A percentile compares a stretch with the other conserved stretches of the same genome.
Conservation (phyloP, 495 filamentous ascomycete genomes). For the Xylaria flabelliformis region DNA sequence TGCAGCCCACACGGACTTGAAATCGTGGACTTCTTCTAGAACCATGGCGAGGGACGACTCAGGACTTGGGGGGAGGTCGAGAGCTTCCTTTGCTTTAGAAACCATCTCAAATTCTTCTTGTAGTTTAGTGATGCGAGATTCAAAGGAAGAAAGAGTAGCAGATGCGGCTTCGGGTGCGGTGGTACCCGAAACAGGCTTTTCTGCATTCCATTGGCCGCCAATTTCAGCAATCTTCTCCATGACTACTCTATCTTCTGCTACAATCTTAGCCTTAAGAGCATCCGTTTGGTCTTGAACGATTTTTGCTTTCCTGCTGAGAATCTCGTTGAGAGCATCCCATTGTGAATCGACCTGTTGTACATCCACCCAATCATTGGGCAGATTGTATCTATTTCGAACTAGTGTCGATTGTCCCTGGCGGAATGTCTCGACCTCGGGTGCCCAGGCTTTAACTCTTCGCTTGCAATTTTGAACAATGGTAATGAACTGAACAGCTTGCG, state of each 20-base stretch:
- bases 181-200: constrained; percentile 94
- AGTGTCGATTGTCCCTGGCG: constrained; percentile 92
- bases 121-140: constrained; percentile 78
- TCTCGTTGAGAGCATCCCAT: constrained; percentile 89
- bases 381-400: constrained; percentile 87
- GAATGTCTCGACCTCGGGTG: constrained; percentile 93
- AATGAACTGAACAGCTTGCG: constrained; percentile 96
- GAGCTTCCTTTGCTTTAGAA: constrained; percentile 91
- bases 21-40: constrained; percentile 96
- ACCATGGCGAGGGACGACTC: constrained; percentile 80
- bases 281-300: constrained; percentile 95
- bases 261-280: constrained; percentile 92
- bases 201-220: constrained; percentile 84
- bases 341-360: constrained; percentile 93
- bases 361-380: constrained; percentile 89
- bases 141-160: constrained; percentile 77
- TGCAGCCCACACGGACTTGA: constrained; percentile 96
- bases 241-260: constrained; percentile 90
- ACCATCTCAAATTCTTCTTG: constrained; percentile 92
- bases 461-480: constrained; percentile 96
- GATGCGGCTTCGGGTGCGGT: constrained; percentile 88
- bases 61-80: constrained; percentile 80
- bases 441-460: constrained; percentile 90
- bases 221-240: constrained; percentile 84
- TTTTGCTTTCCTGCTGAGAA: constrained; percentile 87